Evolutionary conservation across 2,329 filamentous ascomycete species (phyloP).

Genomic region (Talaromyces sp.): DNA sequence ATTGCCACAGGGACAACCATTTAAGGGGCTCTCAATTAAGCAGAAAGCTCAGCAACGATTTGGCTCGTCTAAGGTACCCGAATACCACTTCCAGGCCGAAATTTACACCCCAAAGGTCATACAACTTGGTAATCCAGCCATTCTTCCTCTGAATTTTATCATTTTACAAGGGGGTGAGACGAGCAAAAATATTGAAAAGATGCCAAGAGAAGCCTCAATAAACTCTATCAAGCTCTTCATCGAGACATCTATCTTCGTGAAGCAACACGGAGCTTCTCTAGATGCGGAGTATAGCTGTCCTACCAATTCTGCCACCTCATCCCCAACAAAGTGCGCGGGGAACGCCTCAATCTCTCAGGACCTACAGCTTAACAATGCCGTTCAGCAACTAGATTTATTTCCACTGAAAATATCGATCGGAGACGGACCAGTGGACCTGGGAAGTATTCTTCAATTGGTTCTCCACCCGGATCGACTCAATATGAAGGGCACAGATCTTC

Average conservation of each 20-base stretch:
- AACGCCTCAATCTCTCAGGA: background rate
- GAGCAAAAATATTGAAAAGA: background rate
- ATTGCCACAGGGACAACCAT: background rate
- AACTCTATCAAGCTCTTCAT: background rate
- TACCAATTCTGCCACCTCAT: background rate
- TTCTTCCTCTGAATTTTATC: constrained; percentile 1
- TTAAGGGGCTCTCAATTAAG: background rate
- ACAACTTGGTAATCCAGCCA: constrained; percentile 2
- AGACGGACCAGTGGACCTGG: constrained; percentile 1
- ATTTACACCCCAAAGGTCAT: constrained; percentile 2
- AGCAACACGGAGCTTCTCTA: constrained; percentile 2
- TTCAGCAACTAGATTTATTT: background rate
- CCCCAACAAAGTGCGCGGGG: background rate
- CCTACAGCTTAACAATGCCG: background rate
- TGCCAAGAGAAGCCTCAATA: background rate
- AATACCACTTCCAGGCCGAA: background rate
- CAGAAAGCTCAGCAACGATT: constrained; percentile 4
- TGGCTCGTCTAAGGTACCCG: constrained; percentile 3
- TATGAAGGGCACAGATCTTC: background rate
- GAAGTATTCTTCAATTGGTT: constrained; percentile 1
- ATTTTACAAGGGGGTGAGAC: background rate
- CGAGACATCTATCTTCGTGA: background rate
- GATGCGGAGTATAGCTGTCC: background rate
- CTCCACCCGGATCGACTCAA: constrained; percentile 1
- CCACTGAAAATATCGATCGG: background rate